These are phyloP conservation scores for Mycosarcoma maydis DNA, from an alignment of 1,284 basidiomycete species.

Conservation along the genomic window DNA sequence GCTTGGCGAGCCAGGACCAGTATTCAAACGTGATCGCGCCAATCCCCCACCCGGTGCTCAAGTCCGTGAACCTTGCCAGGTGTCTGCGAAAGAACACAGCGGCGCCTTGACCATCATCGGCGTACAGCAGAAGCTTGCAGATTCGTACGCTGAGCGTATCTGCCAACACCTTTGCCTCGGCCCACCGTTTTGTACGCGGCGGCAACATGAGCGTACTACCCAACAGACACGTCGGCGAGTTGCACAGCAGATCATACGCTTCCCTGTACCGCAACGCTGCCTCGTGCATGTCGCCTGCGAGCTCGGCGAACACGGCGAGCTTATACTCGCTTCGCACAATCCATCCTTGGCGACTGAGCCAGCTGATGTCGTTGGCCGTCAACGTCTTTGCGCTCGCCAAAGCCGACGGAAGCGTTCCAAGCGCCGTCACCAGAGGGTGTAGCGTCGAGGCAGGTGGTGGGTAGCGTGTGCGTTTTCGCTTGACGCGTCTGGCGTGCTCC, in stretches of 20 bases:
- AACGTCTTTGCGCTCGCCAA: conserved; percentile 2
- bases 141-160: conserved; percentile 70
- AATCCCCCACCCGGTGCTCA: conserved; percentile 92
- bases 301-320: conserved; percentile 93
- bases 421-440: conserved; percentile 54
- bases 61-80: conserved; percentile 82
- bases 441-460: conserved; percentile 67
- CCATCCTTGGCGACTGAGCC: conserved; percentile 85
- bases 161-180: conserved; percentile 94
- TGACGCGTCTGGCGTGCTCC: conserved; percentile 86
- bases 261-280: conserved; percentile 34
- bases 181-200: conserved; percentile 95
- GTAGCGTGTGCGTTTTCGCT: conserved; percentile 82
- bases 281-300: conserved; percentile 85
- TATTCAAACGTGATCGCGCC: conserved; percentile 96
- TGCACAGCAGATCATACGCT: conserved; percentile 36
- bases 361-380: conserved; percentile 30
- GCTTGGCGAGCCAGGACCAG: conserved; percentile 94
- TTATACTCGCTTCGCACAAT: conserved; percentile 96
- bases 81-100: conserved; percentile 82
- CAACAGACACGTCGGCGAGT: conserved; percentile 32
- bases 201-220: conserved; percentile 83
- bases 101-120: conserved; percentile 77
- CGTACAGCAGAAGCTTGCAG: conserved; percentile 79
- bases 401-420: conserved; percentile 10